Percentiles rank a stretch among this genome's conserved stretches.
These are phyloP conservation scores for Russula griseocarnosa DNA, from an alignment of 768 basidiomycete genomes.

Conservation along the genomic window DNA sequence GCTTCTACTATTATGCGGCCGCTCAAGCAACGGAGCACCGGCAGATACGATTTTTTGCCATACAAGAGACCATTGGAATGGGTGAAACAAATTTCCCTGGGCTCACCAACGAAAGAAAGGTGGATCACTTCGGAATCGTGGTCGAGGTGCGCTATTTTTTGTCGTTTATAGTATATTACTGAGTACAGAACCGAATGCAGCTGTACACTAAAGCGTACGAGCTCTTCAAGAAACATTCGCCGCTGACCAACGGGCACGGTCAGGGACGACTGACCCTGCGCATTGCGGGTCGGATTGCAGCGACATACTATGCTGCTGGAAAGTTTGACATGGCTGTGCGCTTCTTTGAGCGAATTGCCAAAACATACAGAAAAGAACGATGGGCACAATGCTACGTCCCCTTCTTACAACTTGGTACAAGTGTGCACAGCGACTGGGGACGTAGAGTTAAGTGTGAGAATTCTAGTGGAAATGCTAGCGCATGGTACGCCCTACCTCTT, in stretches of 20 bases:
- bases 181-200: constrained; percentile 37
- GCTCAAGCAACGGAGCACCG: constrained; percentile 81
- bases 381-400: constrained; percentile 74
- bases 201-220: constrained; percentile 94
- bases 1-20: constrained; percentile 88
- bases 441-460: constrained; percentile 65
- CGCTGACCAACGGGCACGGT: constrained; percentile 40
- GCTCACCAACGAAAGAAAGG: constrained; percentile 85
- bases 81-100: constrained; percentile 52
- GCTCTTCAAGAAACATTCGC: constrained; percentile 75
- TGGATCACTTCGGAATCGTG: constrained; percentile 78
- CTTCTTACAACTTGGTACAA: constrained; percentile 78
- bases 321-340: constrained; percentile 87
- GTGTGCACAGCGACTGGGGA: constrained; percentile 74
- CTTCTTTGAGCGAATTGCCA: constrained; percentile 91
- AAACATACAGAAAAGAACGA: constrained; percentile 78
- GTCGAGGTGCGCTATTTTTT: constrained; percentile 58
- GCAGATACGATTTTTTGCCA: constrained; percentile 58
- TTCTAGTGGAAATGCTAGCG: constrained; percentile 81
- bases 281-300: constrained; percentile 87
- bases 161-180: neutral
- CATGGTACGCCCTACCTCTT: constrained; percentile 49
- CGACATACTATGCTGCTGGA: constrained; percentile 72
- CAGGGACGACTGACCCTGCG: constrained; percentile 82
- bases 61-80: constrained; percentile 53